phyloP scores from a whole-genome alignment of 805 yeast genomes.

The Yamadazyma philogaea region DNA sequence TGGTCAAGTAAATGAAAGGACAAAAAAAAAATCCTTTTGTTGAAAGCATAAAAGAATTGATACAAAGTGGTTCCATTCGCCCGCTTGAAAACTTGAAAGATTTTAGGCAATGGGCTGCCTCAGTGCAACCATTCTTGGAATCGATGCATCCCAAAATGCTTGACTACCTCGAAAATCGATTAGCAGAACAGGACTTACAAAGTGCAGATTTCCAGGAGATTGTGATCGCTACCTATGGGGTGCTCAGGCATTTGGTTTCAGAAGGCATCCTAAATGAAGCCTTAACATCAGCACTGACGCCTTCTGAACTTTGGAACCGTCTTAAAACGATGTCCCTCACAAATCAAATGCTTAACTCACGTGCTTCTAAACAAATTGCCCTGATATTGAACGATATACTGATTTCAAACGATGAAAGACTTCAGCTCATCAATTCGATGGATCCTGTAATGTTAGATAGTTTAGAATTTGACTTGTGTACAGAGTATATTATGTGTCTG shows the following conservation, averaged over 20 bases:
- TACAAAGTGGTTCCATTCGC: not conserved
- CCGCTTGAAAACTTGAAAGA: not conserved
- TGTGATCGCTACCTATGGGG: not conserved
- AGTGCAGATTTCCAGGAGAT: not conserved
- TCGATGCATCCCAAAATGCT: constrained; percentile 3
- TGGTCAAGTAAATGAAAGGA: not conserved
- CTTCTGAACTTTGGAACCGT: constrained; percentile 1
- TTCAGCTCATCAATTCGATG: not conserved
- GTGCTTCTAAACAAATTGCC: not conserved
- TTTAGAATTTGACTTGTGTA: constrained; percentile 3
- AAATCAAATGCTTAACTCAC: not conserved
- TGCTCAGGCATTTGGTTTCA: constrained; percentile 1
- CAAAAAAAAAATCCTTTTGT: not conserved
- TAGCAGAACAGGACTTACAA: not conserved
- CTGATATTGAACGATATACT: not conserved
- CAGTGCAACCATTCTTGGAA: not conserved
- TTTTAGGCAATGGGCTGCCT: not conserved
- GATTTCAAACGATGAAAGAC: not conserved
- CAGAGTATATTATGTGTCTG: constrained; percentile 2
- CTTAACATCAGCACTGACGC: not conserved
- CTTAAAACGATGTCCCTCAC: not conserved
- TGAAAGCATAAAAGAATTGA: not conserved
- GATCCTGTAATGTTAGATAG: not conserved
- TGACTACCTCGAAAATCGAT: not conserved
- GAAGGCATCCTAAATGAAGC: not conserved